phyloP scores from a whole-genome alignment of 2,329 filamentous ascomycete species.

The Cladophialophora carrionii region DNA sequence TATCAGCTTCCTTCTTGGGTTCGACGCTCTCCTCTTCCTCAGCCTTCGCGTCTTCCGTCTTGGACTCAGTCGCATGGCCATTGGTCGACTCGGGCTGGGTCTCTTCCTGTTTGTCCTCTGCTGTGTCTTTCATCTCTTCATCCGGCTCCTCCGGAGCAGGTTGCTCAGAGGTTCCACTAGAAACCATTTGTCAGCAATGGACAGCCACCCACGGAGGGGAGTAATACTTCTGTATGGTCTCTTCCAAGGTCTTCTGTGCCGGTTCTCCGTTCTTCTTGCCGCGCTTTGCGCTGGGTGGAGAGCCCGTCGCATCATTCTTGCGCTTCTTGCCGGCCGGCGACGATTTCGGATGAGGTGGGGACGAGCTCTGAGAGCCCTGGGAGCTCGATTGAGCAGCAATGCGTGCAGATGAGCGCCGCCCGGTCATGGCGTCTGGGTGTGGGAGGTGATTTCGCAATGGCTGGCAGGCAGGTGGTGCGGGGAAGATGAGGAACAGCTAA shows the following conservation, averaged over 20 bases:
- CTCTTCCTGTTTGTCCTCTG: slow-evolving; percentile 28
- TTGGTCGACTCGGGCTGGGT: slow-evolving; percentile 25
- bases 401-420: slow-evolving; percentile 44
- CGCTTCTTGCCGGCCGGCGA: slow-evolving; percentile 46
- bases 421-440: slow-evolving; percentile 24
- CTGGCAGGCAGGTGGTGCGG: background rate
- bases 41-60: slow-evolving; percentile 40
- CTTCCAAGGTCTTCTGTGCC: slow-evolving; percentile 41
- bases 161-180: slow-evolving; percentile 21
- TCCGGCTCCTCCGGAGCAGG: slow-evolving; percentile 23
- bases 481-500: slow-evolving; percentile 5
- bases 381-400: slow-evolving; percentile 44
- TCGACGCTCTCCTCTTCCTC: slow-evolving; percentile 30
- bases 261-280: slow-evolving; percentile 43
- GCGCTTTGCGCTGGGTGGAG: slow-evolving; percentile 43
- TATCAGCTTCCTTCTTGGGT: slow-evolving; percentile 23
- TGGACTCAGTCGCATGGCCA: slow-evolving; percentile 27
- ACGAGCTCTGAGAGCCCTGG: slow-evolving; percentile 39
- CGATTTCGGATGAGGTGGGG: slow-evolving; percentile 26
- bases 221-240: slow-evolving; percentile 37
- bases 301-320: slow-evolving; percentile 41
- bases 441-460: background rate
- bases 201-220: background rate
- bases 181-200: slow-evolving; percentile 19
- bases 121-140: slow-evolving; percentile 15